Evolutionary conservation across 2,329 filamentous ascomycete species (phyloP), one percentile per base, ranked within the genome.

Genomic region (Amauroascus niger): DNA sequence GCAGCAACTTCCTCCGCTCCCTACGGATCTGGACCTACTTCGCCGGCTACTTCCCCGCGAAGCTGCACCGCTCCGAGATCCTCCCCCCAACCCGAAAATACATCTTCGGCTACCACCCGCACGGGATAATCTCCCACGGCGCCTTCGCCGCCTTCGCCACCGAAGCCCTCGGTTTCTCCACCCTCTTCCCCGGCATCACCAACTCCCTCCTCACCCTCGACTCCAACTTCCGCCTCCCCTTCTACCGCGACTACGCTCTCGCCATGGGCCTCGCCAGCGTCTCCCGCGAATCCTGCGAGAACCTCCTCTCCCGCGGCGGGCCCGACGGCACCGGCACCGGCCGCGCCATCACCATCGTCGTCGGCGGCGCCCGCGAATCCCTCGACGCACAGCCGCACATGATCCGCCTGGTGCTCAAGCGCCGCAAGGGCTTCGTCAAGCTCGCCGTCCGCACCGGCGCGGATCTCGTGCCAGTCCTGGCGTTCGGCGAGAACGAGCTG

Each of bases 61-160:
- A 80, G 54, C 78, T 98, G 37, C 89, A 97, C 73, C 88, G 93
- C 60, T 93, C 88, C 3, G 79, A 86, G 60, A 78, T 84, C 54
- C 79, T 98, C 6, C 80, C 86, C 20, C 79, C 88, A 0, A 88
- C 85, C 1, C 79, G 89, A 58, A 95, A 95, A 70, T 98, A 97
- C 72, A 89, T 98, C 58, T 89, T 98, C 63, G 91, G 91, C 43
- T 97, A 97, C 69, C 93, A 97, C 64, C 93, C 93, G 0, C 93
- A 98, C 66, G 91, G 93, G 22, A 97, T 98, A 69, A 96, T 98
- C 64, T 93, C 87, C 4, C 88, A 96, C 63, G 93, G 91, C n/a
- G 91, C 90, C 0, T 96, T 91, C 73, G 87, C 83, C 4, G 87
- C 90, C 4, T 97, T 97, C 65, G 87, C 79, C 3, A 97, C 91